Base-by-base conservation (phyloP, 2,329 filamentous ascomycete genomes). In the Pleurostoma richardsiae region DNA sequence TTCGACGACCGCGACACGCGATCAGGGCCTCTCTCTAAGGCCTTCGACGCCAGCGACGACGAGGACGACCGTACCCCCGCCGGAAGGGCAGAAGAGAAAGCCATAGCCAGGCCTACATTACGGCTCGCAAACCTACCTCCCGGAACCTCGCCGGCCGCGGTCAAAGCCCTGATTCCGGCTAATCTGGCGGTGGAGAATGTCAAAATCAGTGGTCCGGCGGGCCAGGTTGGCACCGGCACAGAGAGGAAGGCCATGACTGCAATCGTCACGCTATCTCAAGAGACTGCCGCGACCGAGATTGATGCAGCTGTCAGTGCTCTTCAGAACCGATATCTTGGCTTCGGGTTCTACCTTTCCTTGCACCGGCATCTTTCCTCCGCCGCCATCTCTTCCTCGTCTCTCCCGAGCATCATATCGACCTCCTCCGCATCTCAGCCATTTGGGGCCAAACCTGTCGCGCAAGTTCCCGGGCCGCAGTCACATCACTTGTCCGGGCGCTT, bases 291-390 rank as follows among this genome's bases (percentile, higher is more conserved):
- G 1, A 86, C 84, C 28, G 88, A 95, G 47, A 91, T 96, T 45
- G 90, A 96, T 58, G 76, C 81, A 4, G 80, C 85, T 1, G 88
- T 95, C 44, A 92, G 83, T 59, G 69, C 79, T 4, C 69, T 96
- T 30, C 88, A 95, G 60, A 90, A 94, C 53, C 82, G 79, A 54
- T 96, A 96, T 61, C 71, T 96, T 11, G 91, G 91, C 11, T 90
- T 82, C 61, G 91, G 91, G 4, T 90, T 86, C 68, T 86, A 91
- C 63, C 73, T 96, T 3, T 85, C 81, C 5, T 76, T 95, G 40
- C 88, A 91, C 50, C 77, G 90, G 7, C 88, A 95, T 67, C 75
- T 96, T 4, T 95, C 90, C 0, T 95, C 90, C 3, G 83, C 85
- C 2, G 75, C 87, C n/a, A 72, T 73, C 5, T 63, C 55, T n/a